Conservation (phyloP, 1,139 yeast genomes). For the Geotrichum klebahnii region DNA sequence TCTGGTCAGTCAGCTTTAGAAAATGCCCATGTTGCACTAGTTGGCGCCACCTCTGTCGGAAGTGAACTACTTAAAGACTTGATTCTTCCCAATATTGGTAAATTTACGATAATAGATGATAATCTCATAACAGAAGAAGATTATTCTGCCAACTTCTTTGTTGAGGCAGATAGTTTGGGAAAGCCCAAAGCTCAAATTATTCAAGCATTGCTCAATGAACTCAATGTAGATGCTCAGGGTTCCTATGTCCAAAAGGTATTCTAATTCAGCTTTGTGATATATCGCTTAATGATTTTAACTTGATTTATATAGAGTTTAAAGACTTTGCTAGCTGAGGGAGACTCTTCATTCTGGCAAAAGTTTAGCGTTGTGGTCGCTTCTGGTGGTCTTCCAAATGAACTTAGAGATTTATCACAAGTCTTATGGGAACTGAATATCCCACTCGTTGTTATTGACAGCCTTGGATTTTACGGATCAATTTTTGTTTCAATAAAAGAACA, state of each 20-base stretch:
- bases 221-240: slow-evolving; percentile 60
- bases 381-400: slow-evolving; percentile 30
- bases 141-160: slow-evolving; percentile 59
- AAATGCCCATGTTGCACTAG: slow-evolving; percentile 55
- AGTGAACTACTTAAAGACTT: slow-evolving; percentile 74
- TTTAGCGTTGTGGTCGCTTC: slow-evolving; percentile 55
- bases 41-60: slow-evolving; percentile 59
- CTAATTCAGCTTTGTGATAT: neutral
- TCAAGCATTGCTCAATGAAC: slow-evolving; percentile 46
- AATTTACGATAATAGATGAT: slow-evolving; percentile 57
- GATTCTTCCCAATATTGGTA: slow-evolving; percentile 74
- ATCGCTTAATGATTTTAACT: too few species aligned
- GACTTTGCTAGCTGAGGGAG: slow-evolving; percentile 17
- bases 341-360: slow-evolving; percentile 44
- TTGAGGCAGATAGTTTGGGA: slow-evolving; percentile 49
- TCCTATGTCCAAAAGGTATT: slow-evolving; percentile 31
- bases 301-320: slow-evolving; percentile 9
- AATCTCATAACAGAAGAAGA: slow-evolving; percentile 44
- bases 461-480: slow-evolving; percentile 69
- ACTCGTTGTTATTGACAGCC: slow-evolving; percentile 48
- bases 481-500: slow-evolving; percentile 53
- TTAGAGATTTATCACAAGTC: slow-evolving; percentile 39
- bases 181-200: slow-evolving; percentile 43
- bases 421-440: slow-evolving; percentile 53
- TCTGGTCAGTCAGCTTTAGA: slow-evolving; percentile 67